Evolutionary conservation across 2,329 filamentous ascomycete species (phyloP).

Genomic region (Dothidotthia symphoricarpi): DNA sequence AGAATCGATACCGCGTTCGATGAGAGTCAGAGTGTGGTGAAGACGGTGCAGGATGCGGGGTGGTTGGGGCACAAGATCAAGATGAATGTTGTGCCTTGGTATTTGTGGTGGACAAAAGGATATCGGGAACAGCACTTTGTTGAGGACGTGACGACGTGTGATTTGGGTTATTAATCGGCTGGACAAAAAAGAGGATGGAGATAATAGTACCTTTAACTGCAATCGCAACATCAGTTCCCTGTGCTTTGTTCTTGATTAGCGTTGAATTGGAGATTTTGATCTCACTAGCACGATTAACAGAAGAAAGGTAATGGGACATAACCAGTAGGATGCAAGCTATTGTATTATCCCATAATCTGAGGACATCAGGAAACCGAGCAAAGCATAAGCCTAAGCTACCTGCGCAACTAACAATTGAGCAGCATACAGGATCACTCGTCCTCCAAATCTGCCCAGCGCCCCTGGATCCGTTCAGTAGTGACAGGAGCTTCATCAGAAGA

Average conservation of each 20-base stretch:
- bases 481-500: conserved; percentile 11
- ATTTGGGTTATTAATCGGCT: conserved; percentile 42
- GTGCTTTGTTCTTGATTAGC: too few species aligned
- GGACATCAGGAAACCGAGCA: too few species aligned
- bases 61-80: conserved; percentile 49
- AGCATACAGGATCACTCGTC: conserved; percentile 12
- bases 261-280: too few species aligned
- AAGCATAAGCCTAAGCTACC: too few species aligned
- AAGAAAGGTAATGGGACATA: too few species aligned
- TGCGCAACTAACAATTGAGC: too few species aligned
- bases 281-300: too few species aligned
- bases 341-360: too few species aligned
- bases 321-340: too few species aligned
- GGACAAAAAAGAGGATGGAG: too few species aligned
- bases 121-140: conserved; percentile 47
- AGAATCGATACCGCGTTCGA: conserved; percentile 49
- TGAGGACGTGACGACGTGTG: conserved; percentile 46
- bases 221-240: too few species aligned
- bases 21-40: conserved; percentile 48
- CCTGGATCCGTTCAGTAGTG: conserved; percentile 7
- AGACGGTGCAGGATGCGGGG: conserved; percentile 46
- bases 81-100: conserved; percentile 49
- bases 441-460: conserved; percentile 20
- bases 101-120: conserved; percentile 46
- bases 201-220: too few species aligned